Base-by-base conservation (phyloP, 768 basidiomycete species). In the Obba rivulosa region DNA sequence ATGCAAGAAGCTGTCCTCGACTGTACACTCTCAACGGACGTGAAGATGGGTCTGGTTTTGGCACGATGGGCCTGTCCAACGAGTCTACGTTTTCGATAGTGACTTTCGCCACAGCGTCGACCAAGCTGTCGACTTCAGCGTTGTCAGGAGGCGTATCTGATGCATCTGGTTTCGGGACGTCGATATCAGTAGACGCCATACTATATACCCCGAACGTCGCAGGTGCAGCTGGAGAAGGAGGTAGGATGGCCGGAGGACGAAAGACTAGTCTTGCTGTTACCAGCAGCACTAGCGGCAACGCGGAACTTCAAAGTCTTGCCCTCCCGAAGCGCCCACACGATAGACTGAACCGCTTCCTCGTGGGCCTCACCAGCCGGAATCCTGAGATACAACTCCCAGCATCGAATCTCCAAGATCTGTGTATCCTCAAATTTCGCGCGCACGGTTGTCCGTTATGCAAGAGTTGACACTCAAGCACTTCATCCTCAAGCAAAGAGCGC, bases 401-500 rank as follows among this genome's bases (percentile, higher is more conserved):
- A n/a, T n/a, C n/a, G n/a, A n/a, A n/a, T n/a, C n/a, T n/a, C n/a
- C n/a, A n/a, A n/a, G n/a, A n/a, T n/a, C n/a, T n/a, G n/a, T n/a
- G n/a, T n/a, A n/a, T n/a, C n/a, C n/a, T n/a, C n/a, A n/a, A n/a
- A n/a, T n/a, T n/a, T n/a, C n/a, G n/a, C n/a, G n/a, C n/a, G n/a
- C n/a, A 14, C 34, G n/a, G 16, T 10, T 36, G 17, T 18, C 41
- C 40, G 43, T 22, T 16, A 60, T 60, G 62, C 52, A 49, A 1
- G 43, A 51, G n/a, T 47, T 57, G 16, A 63, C 81, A 31, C 76
- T 90, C 64, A 85, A 75, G 66, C 85, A 90, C 66, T 90, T 89
- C 60, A 76, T 91, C 58, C 74, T 90, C 49, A 75, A 75, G 50
- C 77, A 81, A 52, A 69, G 75, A 59, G 80, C 76, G 17, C 59